Conservation (phyloP, 345 rosid genomes). For the Hibiscus trionum region DNA sequence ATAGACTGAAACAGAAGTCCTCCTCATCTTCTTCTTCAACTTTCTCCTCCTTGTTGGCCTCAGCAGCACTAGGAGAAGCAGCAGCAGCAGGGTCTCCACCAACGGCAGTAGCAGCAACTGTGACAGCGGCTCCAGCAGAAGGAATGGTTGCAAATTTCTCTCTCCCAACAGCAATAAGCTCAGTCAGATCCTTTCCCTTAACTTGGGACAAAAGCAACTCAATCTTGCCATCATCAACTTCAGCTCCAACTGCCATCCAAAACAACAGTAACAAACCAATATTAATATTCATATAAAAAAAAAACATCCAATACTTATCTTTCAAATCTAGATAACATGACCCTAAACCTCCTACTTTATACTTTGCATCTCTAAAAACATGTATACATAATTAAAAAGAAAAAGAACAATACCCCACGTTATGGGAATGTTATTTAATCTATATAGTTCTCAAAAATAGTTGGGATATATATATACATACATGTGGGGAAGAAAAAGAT, state of each 20-base stretch:
- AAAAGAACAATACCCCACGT: too few relatives aligned
- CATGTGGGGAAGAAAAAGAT: too few relatives aligned
- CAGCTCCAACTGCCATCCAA: background rate
- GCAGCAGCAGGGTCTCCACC: conserved; percentile 4
- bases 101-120: conserved; percentile 18
- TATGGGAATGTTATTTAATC: too few relatives aligned
- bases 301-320: too few relatives aligned
- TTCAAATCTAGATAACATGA: too few relatives aligned
- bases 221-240: background rate
- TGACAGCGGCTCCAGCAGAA: conserved; percentile 20
- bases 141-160: background rate
- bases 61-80: conserved; percentile 27
- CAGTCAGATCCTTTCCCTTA: background rate
- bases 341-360: too few relatives aligned
- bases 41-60: background rate
- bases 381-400: too few relatives aligned
- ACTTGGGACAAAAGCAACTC: background rate
- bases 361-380: too few relatives aligned
- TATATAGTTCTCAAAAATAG: too few relatives aligned
- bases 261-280: background rate
- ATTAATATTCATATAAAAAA: too few relatives aligned
- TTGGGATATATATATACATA: too few relatives aligned
- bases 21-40: background rate
- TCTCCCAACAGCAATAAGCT: background rate
- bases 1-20: background rate